Evolutionary conservation across 2,329 filamentous ascomycete genomes (phyloP).

Genomic region (Xylaria sp.): DNA sequence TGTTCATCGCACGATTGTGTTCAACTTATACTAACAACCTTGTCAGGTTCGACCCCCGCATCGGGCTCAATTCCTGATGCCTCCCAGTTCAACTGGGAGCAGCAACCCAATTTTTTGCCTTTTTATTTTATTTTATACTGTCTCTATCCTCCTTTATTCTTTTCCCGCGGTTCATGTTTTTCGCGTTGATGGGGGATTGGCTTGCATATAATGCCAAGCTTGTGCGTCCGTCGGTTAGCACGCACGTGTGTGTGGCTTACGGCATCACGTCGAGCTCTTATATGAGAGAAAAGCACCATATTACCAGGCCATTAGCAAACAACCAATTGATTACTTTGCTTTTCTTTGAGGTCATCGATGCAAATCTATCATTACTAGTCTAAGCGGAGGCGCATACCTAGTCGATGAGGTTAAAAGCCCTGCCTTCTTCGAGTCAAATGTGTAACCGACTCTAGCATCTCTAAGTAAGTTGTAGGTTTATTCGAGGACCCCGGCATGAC

Average conservation of each 20-base stretch:
- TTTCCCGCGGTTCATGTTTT: not conserved
- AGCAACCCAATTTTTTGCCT: slow-evolving; percentile 26
- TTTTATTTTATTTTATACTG: not conserved
- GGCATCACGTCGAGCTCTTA: not conserved
- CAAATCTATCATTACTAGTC: not conserved
- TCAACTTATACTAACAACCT: not conserved
- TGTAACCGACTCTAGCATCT: not conserved
- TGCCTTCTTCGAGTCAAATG: not conserved
- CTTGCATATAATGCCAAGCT: not conserved
- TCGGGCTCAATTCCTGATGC: slow-evolving; percentile 39
- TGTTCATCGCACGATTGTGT: not conserved
- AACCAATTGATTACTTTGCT: not conserved
- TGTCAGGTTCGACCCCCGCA: slow-evolving; percentile 38
- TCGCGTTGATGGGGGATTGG: not conserved
- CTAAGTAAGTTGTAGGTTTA: not conserved
- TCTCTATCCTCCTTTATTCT: not conserved
- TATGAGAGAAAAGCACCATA: not conserved
- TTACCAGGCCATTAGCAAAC: not conserved
- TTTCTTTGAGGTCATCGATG: not conserved
- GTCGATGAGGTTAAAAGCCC: too few species aligned
- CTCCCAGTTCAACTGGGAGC: slow-evolving; percentile 21
- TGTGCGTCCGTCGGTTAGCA: slow-evolving; percentile 1
- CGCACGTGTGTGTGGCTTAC: not conserved
- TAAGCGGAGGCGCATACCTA: not conserved
- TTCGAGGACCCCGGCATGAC: not conserved